These are phyloP conservation scores for Furcasterigmium furcatum DNA, from an alignment of 2,329 filamentous ascomycete species.

Conservation along the genomic window DNA sequence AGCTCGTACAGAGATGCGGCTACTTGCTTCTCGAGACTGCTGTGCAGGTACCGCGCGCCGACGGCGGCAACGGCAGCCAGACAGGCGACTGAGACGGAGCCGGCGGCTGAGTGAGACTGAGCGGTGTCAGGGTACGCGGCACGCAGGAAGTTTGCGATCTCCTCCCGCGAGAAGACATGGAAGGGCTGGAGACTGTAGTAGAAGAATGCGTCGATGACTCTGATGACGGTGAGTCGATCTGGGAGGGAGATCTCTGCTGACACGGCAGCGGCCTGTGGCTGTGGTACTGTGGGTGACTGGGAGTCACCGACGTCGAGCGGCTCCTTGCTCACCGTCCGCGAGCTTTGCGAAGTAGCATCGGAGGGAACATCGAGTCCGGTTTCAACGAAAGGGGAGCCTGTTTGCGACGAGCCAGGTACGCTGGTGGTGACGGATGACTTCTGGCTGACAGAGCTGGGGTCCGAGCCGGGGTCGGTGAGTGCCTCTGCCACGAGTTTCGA, in stretches of 20 bases:
- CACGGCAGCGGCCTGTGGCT: background rate
- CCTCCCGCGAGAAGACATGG: conserved; percentile 20
- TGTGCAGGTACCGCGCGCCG: conserved; percentile 20
- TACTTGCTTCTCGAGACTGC: conserved; percentile 9
- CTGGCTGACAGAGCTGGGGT: background rate
- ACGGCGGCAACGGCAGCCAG: conserved; percentile 21
- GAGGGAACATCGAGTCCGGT: background rate
- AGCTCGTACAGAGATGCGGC: conserved; percentile 19
- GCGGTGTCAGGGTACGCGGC: conserved; percentile 4
- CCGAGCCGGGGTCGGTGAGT: background rate
- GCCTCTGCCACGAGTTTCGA: background rate
- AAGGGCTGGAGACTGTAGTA: conserved; percentile 19
- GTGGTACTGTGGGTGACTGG: background rate
- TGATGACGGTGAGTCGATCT: conserved; percentile 11
- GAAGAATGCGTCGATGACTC: conserved; percentile 21
- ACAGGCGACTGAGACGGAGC: conserved; percentile 16
- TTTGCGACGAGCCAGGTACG: background rate
- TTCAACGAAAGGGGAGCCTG: no score
- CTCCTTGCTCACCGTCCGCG: background rate
- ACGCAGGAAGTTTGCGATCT: conserved; percentile 12
- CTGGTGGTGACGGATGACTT: background rate
- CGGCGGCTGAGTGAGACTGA: conserved; percentile 2
- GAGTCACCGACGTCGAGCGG: background rate
- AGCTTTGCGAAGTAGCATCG: background rate
- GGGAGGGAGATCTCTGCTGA: conserved; percentile 14